Evolutionary conservation across 805 yeast species (phyloP), one percentile per base, ranked within the genome.

Genomic region (Myxozyma udenii): DNA sequence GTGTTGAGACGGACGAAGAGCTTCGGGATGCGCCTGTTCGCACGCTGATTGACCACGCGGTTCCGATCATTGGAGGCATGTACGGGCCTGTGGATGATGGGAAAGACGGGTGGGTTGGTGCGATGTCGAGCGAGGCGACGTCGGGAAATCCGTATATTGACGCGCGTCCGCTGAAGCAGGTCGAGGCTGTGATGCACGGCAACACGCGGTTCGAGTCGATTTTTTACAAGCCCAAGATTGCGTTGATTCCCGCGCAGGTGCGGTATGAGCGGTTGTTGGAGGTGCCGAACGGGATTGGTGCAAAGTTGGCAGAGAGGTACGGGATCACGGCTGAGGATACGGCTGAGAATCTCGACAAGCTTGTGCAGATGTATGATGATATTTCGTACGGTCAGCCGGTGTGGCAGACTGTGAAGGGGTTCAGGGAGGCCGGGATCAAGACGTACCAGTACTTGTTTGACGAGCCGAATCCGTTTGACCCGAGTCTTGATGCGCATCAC

Each of bases 371-470:
- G 44, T 55, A 55, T 40, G 60, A 55, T 22, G 60, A 55, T 30
- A 30, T 55, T 12, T 53, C 58, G 26, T 53, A 55, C 36, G 59
- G 59, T 16, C 57, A 51, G 35, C 59, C 59, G 2, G 46, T 50
- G 6, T 43, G 46, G 19, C 44, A 56, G 22, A 51, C 58, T 1
- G 53, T 54, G n/a, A 52, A 54, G 25, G 30, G 51, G 16, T 44
- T 65, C 28, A 47, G 50, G 41, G 41, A 22, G 26, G 50, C 46
- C 4, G 49, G 46, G 3, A 41, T 55, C 22, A 50, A 42, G 23
- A 66, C 66, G 3, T 63, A 51, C 43, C 53, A 67, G 16, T 66
- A 63, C 48, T 52, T 61, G 12, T 66, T 68, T 44, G 71, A 68
- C 44, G 64, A 63, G 18, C 49, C 56, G 6, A 68, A 68, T 41